Base-by-base conservation (phyloP, 2,329 filamentous ascomycete species). In the Sporothrix brunneoviolacea region DNA sequence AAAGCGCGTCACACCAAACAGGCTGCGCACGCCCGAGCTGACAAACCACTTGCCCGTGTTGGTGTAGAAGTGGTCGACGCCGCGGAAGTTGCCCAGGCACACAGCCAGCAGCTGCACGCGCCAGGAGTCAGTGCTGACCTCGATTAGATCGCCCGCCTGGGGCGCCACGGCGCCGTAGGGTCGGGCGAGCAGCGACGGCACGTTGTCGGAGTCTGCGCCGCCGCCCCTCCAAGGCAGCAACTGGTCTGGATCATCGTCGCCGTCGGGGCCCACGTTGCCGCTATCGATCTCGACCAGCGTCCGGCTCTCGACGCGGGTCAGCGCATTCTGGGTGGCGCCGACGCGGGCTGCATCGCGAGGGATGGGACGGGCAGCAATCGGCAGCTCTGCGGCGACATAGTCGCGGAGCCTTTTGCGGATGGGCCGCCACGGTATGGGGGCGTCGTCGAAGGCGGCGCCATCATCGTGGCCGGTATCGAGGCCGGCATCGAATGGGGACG, bases 31-130 rank as follows among this genome's bases (percentile, higher is more conserved):
- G 15, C 65, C 65, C 33, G 69, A 51, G 8, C 69, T 69, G 60
- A 75, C 72, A 60, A 78, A 73, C 65, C 71, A 73, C 57, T 71
- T 73, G 55, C 77, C 78, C 15, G 69, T 73, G 55, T 62, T 69
- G 27, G 74, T 72, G 60, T 79, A 80, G 60, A 75, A 79, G 60
- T 80, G 76, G 56, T 78, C 68, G 37, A 72, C 65, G 16, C 70
- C 70, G 35, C 74, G 70, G 55, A 76, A 70, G 48, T 65, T 70
- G 13, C 77, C 77, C 8, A 82, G 65, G 55, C 74, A 79, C 39
- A 82, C 61, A 12, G 70, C 78, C 39, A 82, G 65, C 15, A 77
- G 55, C 4, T 73, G 71, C 18, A 72, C 64, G 22, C 74, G 57
- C 55, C 39, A 61, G 36, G 57, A 53, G 24, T 59, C 53, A 3